Percentiles rank a stretch among this genome's conserved stretches.
Evolutionary conservation across 805 yeast genomes (phyloP).

Genomic region (Metschnikowia rubicola): DNA sequence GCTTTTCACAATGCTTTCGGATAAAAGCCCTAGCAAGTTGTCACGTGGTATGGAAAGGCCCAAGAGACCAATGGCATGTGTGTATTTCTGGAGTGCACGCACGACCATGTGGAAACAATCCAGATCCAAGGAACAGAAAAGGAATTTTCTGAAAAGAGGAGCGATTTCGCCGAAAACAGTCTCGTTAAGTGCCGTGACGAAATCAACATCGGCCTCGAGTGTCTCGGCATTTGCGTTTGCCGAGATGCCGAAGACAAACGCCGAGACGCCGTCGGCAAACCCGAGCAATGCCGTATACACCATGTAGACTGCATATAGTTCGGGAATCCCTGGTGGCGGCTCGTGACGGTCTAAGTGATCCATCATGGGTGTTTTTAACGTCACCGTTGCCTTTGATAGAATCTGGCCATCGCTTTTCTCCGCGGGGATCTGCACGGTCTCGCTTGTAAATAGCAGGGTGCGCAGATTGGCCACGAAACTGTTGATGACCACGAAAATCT

Average conservation of each 20-base stretch:
- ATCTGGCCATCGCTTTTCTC: conserved; percentile 13
- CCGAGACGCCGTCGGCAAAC: conserved; percentile 67
- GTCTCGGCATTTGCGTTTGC: conserved; percentile 20
- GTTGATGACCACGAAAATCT: conserved; percentile 40
- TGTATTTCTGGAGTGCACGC: conserved; percentile 71
- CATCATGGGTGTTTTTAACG: conserved; percentile 52
- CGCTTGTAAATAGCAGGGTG: conserved; percentile 22
- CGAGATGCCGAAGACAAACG: conserved; percentile 44
- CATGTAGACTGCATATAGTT: conserved; percentile 56
- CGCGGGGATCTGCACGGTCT: conserved; percentile 21
- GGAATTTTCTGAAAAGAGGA: conserved; percentile 34
- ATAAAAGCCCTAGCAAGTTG: conserved; percentile 32
- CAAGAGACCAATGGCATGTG: conserved; percentile 81
- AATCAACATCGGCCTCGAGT: conserved; percentile 35
- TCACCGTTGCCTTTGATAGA: conserved; percentile 43
- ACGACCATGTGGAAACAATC: conserved; percentile 66
- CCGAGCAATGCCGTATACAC: conserved; percentile 50
- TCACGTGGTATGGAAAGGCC: conserved; percentile 56
- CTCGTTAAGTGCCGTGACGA: conserved; percentile 32
- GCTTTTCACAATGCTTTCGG: conserved; percentile 38
- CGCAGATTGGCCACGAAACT: conserved; percentile 26
- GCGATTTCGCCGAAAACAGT: conserved; percentile 25
- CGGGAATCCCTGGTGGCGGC: conserved; percentile 62
- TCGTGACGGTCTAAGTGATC: conserved; percentile 80
- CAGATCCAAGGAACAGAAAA: conserved; percentile 66